phyloP scores from a whole-genome alignment of 2,329 filamentous ascomycete species.

The Piedraia hortae region DNA sequence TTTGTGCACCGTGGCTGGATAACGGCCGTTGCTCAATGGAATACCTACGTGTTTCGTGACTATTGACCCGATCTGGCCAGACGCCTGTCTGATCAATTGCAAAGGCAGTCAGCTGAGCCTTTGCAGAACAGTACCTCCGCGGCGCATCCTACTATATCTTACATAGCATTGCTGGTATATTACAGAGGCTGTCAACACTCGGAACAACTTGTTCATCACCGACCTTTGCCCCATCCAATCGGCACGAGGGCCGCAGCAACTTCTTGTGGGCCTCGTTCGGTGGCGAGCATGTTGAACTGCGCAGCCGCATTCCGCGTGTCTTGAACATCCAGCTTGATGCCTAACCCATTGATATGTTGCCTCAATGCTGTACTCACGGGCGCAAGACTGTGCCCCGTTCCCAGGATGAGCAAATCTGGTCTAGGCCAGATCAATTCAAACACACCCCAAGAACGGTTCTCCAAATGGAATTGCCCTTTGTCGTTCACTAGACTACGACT shows the following conservation, averaged over 20 bases:
- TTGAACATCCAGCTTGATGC: constrained; percentile 63
- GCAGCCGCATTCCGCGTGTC: constrained; percentile 85
- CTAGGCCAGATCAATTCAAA: constrained; percentile 62
- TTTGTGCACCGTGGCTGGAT: no score
- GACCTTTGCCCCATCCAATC: constrained; percentile 45
- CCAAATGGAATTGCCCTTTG: constrained; percentile 60
- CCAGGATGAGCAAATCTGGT: constrained; percentile 82
- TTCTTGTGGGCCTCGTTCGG: constrained; percentile 60
- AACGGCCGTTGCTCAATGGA: no score
- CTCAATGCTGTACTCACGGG: constrained; percentile 53
- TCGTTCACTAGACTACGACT: constrained; percentile 32
- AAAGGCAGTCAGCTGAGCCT: no score
- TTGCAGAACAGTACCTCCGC: no score
- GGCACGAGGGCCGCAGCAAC: constrained; percentile 74
- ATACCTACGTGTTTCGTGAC: no score
- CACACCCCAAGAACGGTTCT: constrained; percentile 41
- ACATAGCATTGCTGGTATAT: no score
- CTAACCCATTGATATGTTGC: constrained; percentile 43
- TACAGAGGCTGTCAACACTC: no score
- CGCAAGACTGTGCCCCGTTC: constrained; percentile 46
- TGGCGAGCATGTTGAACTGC: constrained; percentile 87
- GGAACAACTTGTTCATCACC: no score
- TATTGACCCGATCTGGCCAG: no score
- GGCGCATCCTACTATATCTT: no score
- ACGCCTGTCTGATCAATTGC: no score